These are phyloP conservation scores for Populus davidiana DNA, from an alignment of 345 rosid species.

Conservation along the genomic window DNA sequence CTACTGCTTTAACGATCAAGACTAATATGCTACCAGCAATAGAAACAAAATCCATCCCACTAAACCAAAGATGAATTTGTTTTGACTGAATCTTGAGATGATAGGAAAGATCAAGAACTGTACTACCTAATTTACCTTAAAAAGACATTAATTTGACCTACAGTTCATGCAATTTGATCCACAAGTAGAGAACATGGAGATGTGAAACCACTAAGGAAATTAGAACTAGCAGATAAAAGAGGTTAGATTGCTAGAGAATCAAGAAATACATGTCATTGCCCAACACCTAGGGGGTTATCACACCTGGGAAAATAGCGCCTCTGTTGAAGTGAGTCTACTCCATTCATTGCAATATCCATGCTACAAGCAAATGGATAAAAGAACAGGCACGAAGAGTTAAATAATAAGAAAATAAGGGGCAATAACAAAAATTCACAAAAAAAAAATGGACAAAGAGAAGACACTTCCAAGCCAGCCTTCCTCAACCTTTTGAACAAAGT, in stretches of 20 bases:
- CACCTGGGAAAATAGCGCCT: constrained; percentile 74
- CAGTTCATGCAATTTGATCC: background rate
- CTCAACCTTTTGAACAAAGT: background rate
- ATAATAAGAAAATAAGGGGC: background rate
- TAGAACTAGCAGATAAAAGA: too few species aligned
- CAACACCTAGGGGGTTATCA: background rate
- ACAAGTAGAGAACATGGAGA: background rate
- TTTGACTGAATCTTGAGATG: background rate
- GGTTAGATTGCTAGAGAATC: background rate
- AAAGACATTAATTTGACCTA: background rate
- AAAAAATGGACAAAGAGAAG: background rate
- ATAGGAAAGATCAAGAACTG: background rate
- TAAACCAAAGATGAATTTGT: background rate
- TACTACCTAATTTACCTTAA: background rate
- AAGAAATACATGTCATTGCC: background rate
- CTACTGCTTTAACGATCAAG: background rate
- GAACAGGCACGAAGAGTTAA: constrained; percentile 3
- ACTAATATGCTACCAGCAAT: background rate
- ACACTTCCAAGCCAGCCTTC: background rate
- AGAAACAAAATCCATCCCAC: background rate
- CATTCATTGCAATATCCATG: constrained; percentile 39
- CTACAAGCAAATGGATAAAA: constrained; percentile 39
- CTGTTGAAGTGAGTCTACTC: constrained; percentile 28
- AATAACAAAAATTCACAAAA: background rate
- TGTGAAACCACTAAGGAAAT: background rate